Base-by-base conservation (phyloP, 1,284 basidiomycete species). In the Sporisorium iseilematis-ciliati region DNA sequence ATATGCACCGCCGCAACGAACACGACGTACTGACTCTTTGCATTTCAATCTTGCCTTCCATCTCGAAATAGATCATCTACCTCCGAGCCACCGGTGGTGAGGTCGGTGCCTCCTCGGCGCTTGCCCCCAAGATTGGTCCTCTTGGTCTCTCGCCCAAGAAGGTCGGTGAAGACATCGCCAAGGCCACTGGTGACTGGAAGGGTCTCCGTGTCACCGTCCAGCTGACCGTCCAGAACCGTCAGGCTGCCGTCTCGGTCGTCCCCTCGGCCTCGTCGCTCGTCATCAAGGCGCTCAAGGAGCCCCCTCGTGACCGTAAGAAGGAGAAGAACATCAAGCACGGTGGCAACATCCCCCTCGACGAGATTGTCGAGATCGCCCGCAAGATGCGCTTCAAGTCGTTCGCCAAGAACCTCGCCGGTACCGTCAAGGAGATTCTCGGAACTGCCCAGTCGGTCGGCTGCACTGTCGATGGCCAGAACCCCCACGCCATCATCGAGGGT, bases 151-250 rank as follows among this genome's bases (percentile, higher is more conserved):
- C 97, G 68, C 96, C 97, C 86, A 99, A 99, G 90, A 99, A 99
- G 90, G 95, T 99, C 88, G 97, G 97, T 89, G 97, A 99, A 93
- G 97, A 99, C 89, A 99, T 99, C 86, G 97, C 97, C 86, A 99
- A 99, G 88, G 96, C 97, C 73, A 98, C 97, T 75, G 91, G 92
- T 69, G 92, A 92, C 87, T 99, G 97, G 97, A 99, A 99, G 89
- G 97, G 97, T 89, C 94, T 99, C 85, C 93, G 95, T 73, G 97
- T 99, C 74, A 99, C 97, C 80, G 94, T 98, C 80, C 95, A 99
- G 88, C 91, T 99, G 74, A 99, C 96, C 68, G 98, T 99, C 87
- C 97, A 99, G 90, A 99, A 99, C 89, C 95, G 96, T 89, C 97
- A 99, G 91, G 96, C 96, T 63, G 89, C 92, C 82, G 95, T 98